Evolutionary conservation across 768 basidiomycete genomes (phyloP).

Genomic region (Phylloporus rhodoxanthus): DNA sequence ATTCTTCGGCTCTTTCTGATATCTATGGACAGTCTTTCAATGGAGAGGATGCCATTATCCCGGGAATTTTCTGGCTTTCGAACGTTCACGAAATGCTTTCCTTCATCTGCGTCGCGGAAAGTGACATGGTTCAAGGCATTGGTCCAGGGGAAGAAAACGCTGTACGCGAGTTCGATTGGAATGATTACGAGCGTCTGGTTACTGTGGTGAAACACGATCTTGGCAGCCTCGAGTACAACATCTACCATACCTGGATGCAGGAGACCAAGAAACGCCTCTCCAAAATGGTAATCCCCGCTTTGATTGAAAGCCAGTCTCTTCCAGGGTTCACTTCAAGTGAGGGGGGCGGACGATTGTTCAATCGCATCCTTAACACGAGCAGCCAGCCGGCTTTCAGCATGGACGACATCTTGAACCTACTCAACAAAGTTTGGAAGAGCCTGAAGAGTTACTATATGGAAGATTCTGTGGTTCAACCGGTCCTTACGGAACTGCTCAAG

Average conservation of each 20-base stretch:
- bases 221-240: conserved; percentile 98
- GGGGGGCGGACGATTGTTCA: conserved; percentile 88
- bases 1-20: conserved; percentile 3
- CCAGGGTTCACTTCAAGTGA: conserved; percentile 97
- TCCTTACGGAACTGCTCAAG: conserved; percentile 90
- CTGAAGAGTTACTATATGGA: conserved; percentile 99
- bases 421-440: conserved; percentile 98
- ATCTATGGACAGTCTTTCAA: conserved; percentile 62
- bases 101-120: conserved; percentile 98
- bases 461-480: conserved; percentile 93
- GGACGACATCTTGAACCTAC: conserved; percentile 94
- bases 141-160: conserved; percentile 92
- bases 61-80: conserved; percentile 99
- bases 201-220: conserved; percentile 99
- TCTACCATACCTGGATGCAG: conserved; percentile 99
- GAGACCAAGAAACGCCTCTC: conserved; percentile 93
- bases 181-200: conserved; percentile 92
- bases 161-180: conserved; percentile 92
- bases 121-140: conserved; percentile 96
- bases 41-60: conserved; percentile 91
- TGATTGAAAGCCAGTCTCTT: conserved; percentile 95
- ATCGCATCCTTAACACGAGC: conserved; percentile 82
- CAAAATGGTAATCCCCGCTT: conserved; percentile 98
- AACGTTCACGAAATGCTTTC: conserved; percentile 99
- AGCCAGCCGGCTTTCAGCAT: conserved; percentile 88